A percentile compares a stretch with the other conserved stretches of the same genome.
These are phyloP conservation scores for Firmiana major DNA, from an alignment of 345 rosid genomes.

Conservation along the genomic window DNA sequence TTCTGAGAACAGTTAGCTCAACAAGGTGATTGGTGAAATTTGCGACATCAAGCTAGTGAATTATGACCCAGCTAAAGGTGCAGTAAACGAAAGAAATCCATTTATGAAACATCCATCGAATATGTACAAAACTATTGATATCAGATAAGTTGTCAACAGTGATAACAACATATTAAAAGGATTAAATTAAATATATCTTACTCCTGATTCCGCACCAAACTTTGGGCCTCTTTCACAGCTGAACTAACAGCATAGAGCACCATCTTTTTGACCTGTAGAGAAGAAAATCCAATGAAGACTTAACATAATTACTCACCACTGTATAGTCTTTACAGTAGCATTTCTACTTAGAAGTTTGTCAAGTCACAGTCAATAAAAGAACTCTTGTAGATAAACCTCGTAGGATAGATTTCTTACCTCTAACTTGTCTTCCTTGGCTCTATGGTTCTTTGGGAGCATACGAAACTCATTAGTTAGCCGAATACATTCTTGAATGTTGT, in stretches of 20 bases:
- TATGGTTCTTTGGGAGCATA: slow-evolving; percentile 35
- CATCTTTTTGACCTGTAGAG: slow-evolving; percentile 49
- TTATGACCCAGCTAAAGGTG: not conserved
- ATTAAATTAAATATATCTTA: not conserved
- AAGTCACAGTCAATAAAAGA: not conserved
- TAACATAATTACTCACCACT: too few species aligned
- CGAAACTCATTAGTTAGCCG: slow-evolving; percentile 44
- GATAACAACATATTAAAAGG: not conserved
- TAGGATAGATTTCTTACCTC: slow-evolving; percentile 28
- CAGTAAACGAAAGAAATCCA: not conserved
- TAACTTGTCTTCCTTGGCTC: slow-evolving; percentile 47
- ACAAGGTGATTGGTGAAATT: not conserved
- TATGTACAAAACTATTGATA: not conserved
- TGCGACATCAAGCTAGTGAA: not conserved
- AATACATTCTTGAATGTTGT: slow-evolving; percentile 42
- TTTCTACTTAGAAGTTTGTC: not conserved
- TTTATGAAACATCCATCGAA: not conserved
- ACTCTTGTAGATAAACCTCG: not conserved
- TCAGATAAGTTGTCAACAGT: not conserved
- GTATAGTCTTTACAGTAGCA: too few species aligned
- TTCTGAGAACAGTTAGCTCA: not conserved
- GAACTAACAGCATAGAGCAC: slow-evolving; percentile 37
- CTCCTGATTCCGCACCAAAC: slow-evolving; percentile 12
- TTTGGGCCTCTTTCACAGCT: slow-evolving; percentile 36
- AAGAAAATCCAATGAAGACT: not conserved